Evolutionary conservation across 495 filamentous ascomycete genomes (phyloP).

Genomic region (Penicillium malachiteum): DNA sequence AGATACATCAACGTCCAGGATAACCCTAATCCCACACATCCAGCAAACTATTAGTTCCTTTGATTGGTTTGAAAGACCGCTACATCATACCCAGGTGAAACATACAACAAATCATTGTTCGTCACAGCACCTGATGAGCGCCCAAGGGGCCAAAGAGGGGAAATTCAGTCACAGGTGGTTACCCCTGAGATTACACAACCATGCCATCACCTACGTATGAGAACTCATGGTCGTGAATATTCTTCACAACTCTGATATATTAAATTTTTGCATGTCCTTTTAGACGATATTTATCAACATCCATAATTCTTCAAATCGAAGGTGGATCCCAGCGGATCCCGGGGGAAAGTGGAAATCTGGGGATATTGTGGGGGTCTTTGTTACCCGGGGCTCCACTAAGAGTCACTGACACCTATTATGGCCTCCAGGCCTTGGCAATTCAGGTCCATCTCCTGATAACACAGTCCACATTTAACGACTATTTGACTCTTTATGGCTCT

Average conservation of each 20-base stretch:
- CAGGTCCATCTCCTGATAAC: too few relatives aligned
- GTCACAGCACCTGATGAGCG: not conserved
- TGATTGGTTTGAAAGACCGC: not conserved
- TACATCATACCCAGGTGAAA: not conserved
- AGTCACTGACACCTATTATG: not conserved
- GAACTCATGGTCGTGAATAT: too few relatives aligned
- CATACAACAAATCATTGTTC: not conserved
- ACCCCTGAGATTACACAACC: not conserved
- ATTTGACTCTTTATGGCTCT: too few relatives aligned
- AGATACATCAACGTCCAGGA: not conserved
- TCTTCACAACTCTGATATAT: too few relatives aligned
- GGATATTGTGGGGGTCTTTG: slow-evolving; percentile 5
- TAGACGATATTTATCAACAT: too few relatives aligned
- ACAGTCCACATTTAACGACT: too few relatives aligned
- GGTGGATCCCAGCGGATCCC: slow-evolving; percentile 1
- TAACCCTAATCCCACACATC: not conserved
- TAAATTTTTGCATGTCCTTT: too few relatives aligned
- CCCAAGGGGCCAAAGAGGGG: not conserved
- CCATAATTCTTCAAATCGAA: not conserved
- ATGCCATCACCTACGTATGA: not conserved
- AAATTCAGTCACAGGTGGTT: not conserved
- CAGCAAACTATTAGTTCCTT: not conserved
- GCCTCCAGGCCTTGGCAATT: not conserved
- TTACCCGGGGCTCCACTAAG: not conserved
- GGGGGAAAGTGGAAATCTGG: slow-evolving; percentile 3